Evolutionary conservation across 129 eudicot species (phyloP), one percentile per base, ranked within the genome.

Genomic region (Flaveria bidentis): DNA sequence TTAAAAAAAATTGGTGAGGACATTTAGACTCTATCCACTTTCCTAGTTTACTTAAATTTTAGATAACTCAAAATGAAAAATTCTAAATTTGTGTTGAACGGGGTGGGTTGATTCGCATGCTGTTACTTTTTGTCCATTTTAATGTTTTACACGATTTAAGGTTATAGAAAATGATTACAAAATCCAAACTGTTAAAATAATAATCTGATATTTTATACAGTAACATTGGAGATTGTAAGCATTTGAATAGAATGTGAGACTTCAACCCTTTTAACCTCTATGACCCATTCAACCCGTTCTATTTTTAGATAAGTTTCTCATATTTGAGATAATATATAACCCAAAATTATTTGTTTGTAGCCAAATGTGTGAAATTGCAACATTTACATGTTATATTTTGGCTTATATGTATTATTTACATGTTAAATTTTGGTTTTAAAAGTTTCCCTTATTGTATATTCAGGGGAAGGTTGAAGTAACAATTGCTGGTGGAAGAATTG

Each of bases 391-490:
- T 49, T 17, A 47, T 44, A 20, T 20, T 20, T 20, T 20, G 22
- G 22, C 22, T 20, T 20, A 20, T 20, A 20, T 23, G 26, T 23
- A 23, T 23, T 23, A 45, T 45, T 45, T 65, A 49, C 71, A 76
- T 18, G 11, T 49, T 17, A 47, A 25, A 20, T 20, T 20, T 20
- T 44, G 16, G 47, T 23, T 78, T n/a, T 33, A 9, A 60, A 47
- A 28, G 15, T 28, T 76, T 63, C 64, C 39, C 14, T 63, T 17
- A 4, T 69, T 51, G 5, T 66, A 53, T 60, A 52, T 52, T 11
- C 86, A 95, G 99, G 99, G 99, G 55, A 87, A 86, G 68, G 93
- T 95, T 66, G 99, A 95, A 73, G 96, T 89, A 77, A 95, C 99
- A 20, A 95, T 95, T 49, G 88, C 99, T 41, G 97, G 99, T 26